phyloP scores from a whole-genome alignment of 1,139 yeast species.

The Kodamaea ohmeri region DNA sequence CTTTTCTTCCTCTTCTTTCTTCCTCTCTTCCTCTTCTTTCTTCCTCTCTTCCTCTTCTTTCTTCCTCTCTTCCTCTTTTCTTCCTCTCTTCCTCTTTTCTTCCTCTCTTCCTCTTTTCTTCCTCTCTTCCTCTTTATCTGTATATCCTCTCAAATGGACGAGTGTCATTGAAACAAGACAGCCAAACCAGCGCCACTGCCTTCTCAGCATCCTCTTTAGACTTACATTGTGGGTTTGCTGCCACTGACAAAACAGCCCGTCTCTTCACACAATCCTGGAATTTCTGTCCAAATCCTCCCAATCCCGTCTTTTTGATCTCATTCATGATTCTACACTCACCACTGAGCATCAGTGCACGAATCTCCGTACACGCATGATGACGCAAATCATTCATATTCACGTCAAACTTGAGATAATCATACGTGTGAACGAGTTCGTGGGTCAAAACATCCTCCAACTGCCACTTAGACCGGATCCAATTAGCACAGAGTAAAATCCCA shows the following conservation, averaged over 20 bases:
- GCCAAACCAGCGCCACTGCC: slow-evolving; percentile 85
- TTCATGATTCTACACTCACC: slow-evolving; percentile 94
- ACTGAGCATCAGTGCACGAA: slow-evolving; percentile 86
- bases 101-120: background rate
- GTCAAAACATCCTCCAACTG: slow-evolving; percentile 88
- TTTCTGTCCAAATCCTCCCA: slow-evolving; percentile 67
- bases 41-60: background rate
- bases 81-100: background rate
- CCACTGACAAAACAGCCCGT: slow-evolving; percentile 80
- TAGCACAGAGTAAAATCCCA: slow-evolving; percentile 86
- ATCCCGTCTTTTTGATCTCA: slow-evolving; percentile 68
- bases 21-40: too few relatives aligned
- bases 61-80: background rate
- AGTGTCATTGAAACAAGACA: slow-evolving; percentile 90
- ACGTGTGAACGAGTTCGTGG: slow-evolving; percentile 92
- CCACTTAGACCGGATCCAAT: slow-evolving; percentile 72
- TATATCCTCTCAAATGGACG: slow-evolving; percentile 93
- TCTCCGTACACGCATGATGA: slow-evolving; percentile 97
- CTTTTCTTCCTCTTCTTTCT: background rate
- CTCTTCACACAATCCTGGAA: slow-evolving; percentile 90
- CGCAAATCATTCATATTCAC: slow-evolving; percentile 79
- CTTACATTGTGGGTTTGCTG: slow-evolving; percentile 81
- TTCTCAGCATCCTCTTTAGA: slow-evolving; percentile 70
- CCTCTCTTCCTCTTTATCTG: slow-evolving; percentile 30
- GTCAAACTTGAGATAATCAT: slow-evolving; percentile 83